These are phyloP conservation scores for Thraustochytrium striatum DNA, from an alignment of 352 stramenopile genomes.

Conservation along the genomic window DNA sequence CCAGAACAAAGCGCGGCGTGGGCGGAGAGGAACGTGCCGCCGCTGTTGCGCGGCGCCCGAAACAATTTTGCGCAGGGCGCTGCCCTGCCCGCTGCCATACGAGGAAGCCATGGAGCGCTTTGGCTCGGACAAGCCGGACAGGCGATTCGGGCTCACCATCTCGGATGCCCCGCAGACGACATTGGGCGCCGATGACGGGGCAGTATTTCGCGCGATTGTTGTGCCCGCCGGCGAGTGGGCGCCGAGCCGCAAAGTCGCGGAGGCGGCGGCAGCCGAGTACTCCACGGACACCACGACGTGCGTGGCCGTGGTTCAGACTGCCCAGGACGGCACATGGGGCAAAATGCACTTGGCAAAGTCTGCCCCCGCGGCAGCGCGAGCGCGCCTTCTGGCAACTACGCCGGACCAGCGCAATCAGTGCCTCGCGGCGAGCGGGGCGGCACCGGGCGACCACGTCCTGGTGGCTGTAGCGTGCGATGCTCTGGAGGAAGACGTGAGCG, in stretches of 20 bases:
- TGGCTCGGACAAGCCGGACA: slow-evolving; percentile 77
- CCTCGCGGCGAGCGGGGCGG: not conserved
- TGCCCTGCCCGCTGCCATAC: slow-evolving; percentile 69
- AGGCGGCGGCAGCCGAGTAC: not conserved
- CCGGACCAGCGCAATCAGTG: not conserved
- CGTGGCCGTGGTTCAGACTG: not conserved
- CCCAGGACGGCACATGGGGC: not conserved
- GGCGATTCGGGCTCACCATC: slow-evolving; percentile 62
- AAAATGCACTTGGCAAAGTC: not conserved
- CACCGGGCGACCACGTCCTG: not conserved
- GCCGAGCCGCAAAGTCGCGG: slow-evolving; percentile 14
- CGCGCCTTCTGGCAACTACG: not conserved
- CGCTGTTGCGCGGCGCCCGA: not conserved
- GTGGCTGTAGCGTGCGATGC: not conserved
- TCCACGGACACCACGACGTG: not conserved
- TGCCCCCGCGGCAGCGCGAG: not conserved
- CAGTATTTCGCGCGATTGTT: not conserved
- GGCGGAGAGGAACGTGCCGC: not conserved
- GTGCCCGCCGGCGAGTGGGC: not conserved
- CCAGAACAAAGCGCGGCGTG: not conserved
- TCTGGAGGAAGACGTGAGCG: no score
- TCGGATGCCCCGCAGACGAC: not conserved
- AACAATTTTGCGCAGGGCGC: slow-evolving; percentile 48
- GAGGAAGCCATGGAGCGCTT: slow-evolving; percentile 70
- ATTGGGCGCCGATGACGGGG: not conserved